Evolutionary conservation across 139 green algal genomes (phyloP), one percentile per base, ranked within the genome.

Genomic region (Pleodorina starrii): DNA sequence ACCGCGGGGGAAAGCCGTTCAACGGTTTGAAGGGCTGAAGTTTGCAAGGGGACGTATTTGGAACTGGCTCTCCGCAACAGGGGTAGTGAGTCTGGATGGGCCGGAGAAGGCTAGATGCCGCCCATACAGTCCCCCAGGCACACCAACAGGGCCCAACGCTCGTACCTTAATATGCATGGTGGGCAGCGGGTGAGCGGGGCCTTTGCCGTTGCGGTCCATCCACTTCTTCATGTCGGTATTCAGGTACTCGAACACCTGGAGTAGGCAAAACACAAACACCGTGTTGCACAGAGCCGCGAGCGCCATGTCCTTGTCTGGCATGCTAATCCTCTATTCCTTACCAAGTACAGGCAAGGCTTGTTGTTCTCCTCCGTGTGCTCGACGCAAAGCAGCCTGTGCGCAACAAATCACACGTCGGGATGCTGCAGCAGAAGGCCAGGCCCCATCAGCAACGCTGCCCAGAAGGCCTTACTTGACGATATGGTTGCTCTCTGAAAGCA

Each of bases 201-300:
- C 97, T 44, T 97, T 98, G 54, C 97, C 96, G 81, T 95, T 97
- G 46, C 95, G 90, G 93, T 99, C 98, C 98, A 99, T 99, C 93
- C 96, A 99, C 91, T 99, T 98, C 93, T 99, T 99, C 25, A 99
- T 94, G 92, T 99, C 98, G n/a, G 97, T 98, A 84, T 96, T 96
- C 16, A 99, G 94, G 91, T 97, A 99, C 91, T 99, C 98, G 90
- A 99, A 99, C 1, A 99, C 95, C 91, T 96, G 91, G 46, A 25
- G 72, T 32, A 44, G 9, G 63, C 11, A 57, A 80, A 77, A 29
- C 54, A 66, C 54, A n/a, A n/a, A 25, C 50, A 60, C 14, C 50
- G 50, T 60, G 50, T 17, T 66, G 54, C n/a, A 27, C 54, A 32
- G 2, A 66, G 54, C 29, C 9, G 54, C 54, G 54, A 7, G 54